These are phyloP conservation scores for Ensete glaucum DNA, from an alignment of 176 grass and related monocot species.

Conservation along the genomic window DNA sequence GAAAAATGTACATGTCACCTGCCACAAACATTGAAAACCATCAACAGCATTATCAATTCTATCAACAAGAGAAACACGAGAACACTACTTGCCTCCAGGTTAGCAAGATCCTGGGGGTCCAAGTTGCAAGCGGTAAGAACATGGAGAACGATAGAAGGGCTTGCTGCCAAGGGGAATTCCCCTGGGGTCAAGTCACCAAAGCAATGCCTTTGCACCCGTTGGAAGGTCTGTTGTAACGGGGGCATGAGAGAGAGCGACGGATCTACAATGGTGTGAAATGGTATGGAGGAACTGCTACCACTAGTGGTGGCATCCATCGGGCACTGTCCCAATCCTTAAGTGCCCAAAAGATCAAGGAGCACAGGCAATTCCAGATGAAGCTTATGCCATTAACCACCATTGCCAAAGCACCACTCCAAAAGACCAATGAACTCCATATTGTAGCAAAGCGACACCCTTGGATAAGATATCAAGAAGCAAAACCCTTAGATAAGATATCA, in stretches of 20 bases:
- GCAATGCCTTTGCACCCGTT: conserved; percentile 52
- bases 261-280: conserved; percentile 58
- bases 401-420: not conserved
- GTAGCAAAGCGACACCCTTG: not conserved
- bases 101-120: conserved; percentile 68
- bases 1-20: conserved; percentile 81
- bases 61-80: conserved; percentile 19
- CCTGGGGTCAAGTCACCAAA: conserved; percentile 55
- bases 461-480: too few species aligned
- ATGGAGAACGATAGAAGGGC: conserved; percentile 82
- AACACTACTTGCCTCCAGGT: conserved; percentile 77
- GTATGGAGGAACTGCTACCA: conserved; percentile 49
- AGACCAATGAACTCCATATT: not conserved
- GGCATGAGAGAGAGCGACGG: conserved; percentile 56
- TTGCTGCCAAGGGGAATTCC: conserved; percentile 76
- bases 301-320: conserved; percentile 70
- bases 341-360: conserved; percentile 4
- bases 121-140: conserved; percentile 71
- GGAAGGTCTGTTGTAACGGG: conserved; percentile 70
- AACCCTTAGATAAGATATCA: too few species aligned
- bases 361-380: not conserved
- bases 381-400: not conserved
- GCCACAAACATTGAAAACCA: conserved; percentile 34
- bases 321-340: not conserved
- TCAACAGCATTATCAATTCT: conserved; percentile 83